A percentile compares a stretch with the other conserved stretches of the same genome.
These are phyloP conservation scores for Rugonectria rugulosa DNA, from an alignment of 2,329 filamentous ascomycete species.

Conservation along the genomic window DNA sequence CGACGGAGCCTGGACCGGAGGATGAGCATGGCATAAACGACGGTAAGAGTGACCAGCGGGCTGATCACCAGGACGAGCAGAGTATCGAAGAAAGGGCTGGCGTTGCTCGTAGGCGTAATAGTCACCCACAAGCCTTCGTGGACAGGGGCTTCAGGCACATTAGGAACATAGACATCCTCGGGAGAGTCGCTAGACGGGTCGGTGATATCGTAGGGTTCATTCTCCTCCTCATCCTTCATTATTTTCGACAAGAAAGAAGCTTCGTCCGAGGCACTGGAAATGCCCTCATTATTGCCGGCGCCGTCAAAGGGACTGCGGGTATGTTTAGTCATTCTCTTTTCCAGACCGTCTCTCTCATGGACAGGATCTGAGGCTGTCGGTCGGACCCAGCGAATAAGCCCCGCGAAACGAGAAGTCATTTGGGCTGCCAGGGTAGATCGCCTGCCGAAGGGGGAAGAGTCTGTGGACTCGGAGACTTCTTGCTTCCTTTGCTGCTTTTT, in stretches of 20 bases:
- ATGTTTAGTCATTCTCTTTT: conserved; percentile 21
- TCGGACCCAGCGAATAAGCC: conserved; percentile 11
- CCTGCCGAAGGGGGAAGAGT: conserved; percentile 20
- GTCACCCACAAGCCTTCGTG: conserved; percentile 93
- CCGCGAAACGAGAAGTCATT: conserved; percentile 14
- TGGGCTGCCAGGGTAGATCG: conserved; percentile 19
- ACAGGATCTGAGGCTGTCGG: not conserved
- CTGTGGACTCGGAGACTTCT: conserved; percentile 4
- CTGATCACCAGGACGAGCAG: conserved; percentile 96
- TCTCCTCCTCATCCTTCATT: conserved; percentile 36
- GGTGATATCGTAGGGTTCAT: conserved; percentile 35
- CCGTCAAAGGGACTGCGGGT: conserved; percentile 27
- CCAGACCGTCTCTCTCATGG: not conserved
- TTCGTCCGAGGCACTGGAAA: conserved; percentile 15
- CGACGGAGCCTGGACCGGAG: conserved; percentile 88
- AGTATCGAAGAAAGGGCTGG: conserved; percentile 94
- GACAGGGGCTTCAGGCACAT: conserved; percentile 39
- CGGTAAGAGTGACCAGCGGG: conserved; percentile 87
- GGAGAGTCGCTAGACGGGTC: conserved; percentile 30
- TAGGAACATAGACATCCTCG: conserved; percentile 30
- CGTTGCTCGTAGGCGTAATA: conserved; percentile 86
- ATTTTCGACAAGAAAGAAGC: conserved; percentile 29
- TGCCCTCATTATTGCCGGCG: conserved; percentile 9
- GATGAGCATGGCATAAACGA: conserved; percentile 89
- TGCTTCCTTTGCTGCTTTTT: conserved; percentile 11